These are phyloP conservation scores for Nakaseomyces sp. DNA, from an alignment of 1,139 yeast genomes.

Conservation along the genomic window DNA sequence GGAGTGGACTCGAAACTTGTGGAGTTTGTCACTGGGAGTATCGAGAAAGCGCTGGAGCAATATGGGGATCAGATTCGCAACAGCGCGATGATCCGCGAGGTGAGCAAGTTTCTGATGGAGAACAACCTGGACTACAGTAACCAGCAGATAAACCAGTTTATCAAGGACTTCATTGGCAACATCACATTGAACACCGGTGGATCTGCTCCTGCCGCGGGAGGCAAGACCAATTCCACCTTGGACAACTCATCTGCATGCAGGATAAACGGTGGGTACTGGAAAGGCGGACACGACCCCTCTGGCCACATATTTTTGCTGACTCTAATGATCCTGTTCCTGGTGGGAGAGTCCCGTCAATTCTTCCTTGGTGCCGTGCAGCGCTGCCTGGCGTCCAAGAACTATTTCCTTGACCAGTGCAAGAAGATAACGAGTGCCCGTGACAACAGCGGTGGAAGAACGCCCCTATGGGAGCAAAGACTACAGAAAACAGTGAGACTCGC, in stretches of 20 bases:
- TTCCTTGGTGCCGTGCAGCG: neutral
- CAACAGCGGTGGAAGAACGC: conserved; percentile 1
- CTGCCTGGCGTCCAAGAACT: neutral
- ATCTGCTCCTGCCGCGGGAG: no score
- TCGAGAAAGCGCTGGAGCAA: neutral
- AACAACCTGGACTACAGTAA: conserved; percentile 1
- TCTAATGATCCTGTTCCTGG: conserved; percentile 59
- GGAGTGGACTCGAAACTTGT: conserved; percentile 3
- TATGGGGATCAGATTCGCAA: conserved; percentile 8
- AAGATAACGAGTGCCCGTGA: conserved; percentile 15
- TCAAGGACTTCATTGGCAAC: conserved; percentile 1
- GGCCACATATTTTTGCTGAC: conserved; percentile 84
- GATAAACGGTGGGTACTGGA: conserved; percentile 61
- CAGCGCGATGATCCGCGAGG: neutral
- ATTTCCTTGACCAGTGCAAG: neutral
- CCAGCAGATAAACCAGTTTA: conserved; percentile 1
- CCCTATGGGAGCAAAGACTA: conserved; percentile 4
- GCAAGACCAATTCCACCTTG: conserved; percentile 6
- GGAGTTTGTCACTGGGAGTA: conserved; percentile 4
- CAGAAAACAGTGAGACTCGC: neutral
- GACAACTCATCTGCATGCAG: conserved; percentile 49
- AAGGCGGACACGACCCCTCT: conserved; percentile 92
- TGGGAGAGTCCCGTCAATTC: conserved; percentile 42
- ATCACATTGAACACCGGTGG: neutral
- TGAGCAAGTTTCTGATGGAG: neutral